Evolutionary conservation across 768 basidiomycete genomes (phyloP), one percentile per base, ranked within the genome.

Genomic region (Boletus pseudopeckii): DNA sequence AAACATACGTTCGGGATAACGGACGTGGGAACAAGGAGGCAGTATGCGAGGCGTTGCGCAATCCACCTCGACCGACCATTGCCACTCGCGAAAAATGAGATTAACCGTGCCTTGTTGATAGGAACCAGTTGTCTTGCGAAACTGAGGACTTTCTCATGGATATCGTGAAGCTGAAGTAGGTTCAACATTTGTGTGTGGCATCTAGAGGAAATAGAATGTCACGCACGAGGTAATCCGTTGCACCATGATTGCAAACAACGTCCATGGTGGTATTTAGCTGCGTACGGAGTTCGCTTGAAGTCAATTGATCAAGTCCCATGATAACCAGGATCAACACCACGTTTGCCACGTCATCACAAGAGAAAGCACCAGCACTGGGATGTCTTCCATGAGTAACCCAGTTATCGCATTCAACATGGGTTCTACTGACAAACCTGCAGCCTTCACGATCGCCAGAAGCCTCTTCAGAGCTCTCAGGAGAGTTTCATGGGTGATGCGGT

Each of bases 11-110:
- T 45, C 10, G 40, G 18, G 15, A 17, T 20, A 18, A 28, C 22
- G 26, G 51, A 24, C 13, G n/a, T 47, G n/a, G 43, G 33, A 46
- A 51, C 53, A 26, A 64, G 55, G n/a, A 59, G 18, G 9, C 72
- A 67, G 53, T 82, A 74, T 1, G 86, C 84, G 30, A 87, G 66
- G 66, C 76, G 79, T 45, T 80, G 77, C 17, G 83, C 81, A 43
- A 90, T 79, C 14, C 80, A 79, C 45, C 73, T 72, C 36, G 79
- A 74, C 20, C 74, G 75, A 11, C 74, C 74, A 28, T 79, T 76
- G 13, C 82, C 82, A 47, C 72, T 72, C 8, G 76, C 75, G 20
- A 90, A 71, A 46, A 83, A 70, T 4, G 77, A 75, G 17, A 86
- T 46, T 7, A 85, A 58, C 43, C 72, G 71, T 2, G 76, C 73